phyloP scores from a whole-genome alignment of 2,329 filamentous ascomycete species.

The Ascochyta viciae-villosae region DNA sequence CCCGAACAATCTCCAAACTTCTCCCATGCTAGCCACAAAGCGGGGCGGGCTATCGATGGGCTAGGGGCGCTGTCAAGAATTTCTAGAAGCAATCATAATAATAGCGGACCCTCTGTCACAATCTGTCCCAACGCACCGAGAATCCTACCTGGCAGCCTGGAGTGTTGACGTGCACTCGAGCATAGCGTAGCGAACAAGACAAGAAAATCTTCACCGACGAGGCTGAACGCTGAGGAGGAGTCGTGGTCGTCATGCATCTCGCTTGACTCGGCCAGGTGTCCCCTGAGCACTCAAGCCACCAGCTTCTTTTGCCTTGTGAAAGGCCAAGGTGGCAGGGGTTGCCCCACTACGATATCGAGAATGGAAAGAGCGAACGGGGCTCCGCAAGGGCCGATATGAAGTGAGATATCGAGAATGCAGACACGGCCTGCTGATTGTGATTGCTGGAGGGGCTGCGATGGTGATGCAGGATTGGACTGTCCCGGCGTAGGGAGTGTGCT shows the following conservation, averaged over 20 bases:
- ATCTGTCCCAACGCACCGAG: conserved; percentile 11
- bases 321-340: conserved; percentile 31
- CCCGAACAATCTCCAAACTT: conserved; percentile 33
- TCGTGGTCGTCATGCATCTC: conserved; percentile 26
- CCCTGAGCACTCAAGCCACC: conserved; percentile 5
- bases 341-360: conserved; percentile 26
- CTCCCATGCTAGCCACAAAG: conserved; percentile 22
- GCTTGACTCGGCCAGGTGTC: conserved; percentile 23
- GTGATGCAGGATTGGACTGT: conserved; percentile 1
- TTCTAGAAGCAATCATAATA: conserved; percentile 36
- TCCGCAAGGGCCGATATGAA: conserved; percentile 28
- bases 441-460: conserved; percentile 1
- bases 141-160: conserved; percentile 15
- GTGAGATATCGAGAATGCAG: conserved; percentile 23
- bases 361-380: conserved; percentile 28
- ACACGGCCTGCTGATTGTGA: conserved; percentile 15
- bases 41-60: conserved; percentile 37
- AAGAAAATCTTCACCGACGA: not conserved
- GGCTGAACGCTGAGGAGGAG: not conserved
- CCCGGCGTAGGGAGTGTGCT: conserved; percentile 8
- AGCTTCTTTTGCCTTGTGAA: conserved; percentile 19
- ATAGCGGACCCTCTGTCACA: conserved; percentile 30
- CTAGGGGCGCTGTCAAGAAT: conserved; percentile 30
- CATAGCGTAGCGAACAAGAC: not conserved
- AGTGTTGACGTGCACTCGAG: conserved; percentile 10